phyloP scores from a whole-genome alignment of 2,329 filamentous ascomycete species.

The Talaromyces albobiverticillius region DNA sequence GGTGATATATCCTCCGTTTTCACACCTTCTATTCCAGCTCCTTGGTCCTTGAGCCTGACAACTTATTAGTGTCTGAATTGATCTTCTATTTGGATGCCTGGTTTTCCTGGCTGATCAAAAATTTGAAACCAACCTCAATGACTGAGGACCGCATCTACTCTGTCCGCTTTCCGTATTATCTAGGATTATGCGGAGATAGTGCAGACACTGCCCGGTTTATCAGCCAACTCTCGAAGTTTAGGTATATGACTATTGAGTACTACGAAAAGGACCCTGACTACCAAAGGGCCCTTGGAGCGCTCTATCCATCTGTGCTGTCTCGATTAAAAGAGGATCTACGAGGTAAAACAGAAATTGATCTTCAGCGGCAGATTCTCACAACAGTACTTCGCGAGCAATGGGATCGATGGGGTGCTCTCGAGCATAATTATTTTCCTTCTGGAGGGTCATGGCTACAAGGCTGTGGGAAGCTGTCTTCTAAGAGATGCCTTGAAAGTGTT shows the following conservation, averaged over 20 bases:
- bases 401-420: not conserved
- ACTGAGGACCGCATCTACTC: not conserved
- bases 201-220: not conserved
- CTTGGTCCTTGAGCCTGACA: not conserved
- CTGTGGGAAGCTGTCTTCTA: too few relatives aligned
- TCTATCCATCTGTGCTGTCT: not conserved
- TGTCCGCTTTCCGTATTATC: not conserved
- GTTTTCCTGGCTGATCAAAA: not conserved
- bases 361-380: not conserved
- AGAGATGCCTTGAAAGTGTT: too few relatives aligned
- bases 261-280: too few relatives aligned
- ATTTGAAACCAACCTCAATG: not conserved
- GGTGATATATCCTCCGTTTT: not conserved
- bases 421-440: slow-evolving; percentile 1
- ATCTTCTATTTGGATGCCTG: not conserved
- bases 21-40: too few relatives aligned
- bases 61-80: not conserved
- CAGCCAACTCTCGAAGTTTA: not conserved
- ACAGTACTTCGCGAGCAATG: not conserved
- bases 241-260: not conserved
- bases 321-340: not conserved
- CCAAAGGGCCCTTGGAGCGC: not conserved
- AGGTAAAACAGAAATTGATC: not conserved
- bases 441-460: not conserved
- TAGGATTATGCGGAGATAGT: not conserved